Percentiles rank a stretch among this genome's conserved stretches.
phyloP scores from a whole-genome alignment of 306 rosid species.

The Quercus suber region DNA sequence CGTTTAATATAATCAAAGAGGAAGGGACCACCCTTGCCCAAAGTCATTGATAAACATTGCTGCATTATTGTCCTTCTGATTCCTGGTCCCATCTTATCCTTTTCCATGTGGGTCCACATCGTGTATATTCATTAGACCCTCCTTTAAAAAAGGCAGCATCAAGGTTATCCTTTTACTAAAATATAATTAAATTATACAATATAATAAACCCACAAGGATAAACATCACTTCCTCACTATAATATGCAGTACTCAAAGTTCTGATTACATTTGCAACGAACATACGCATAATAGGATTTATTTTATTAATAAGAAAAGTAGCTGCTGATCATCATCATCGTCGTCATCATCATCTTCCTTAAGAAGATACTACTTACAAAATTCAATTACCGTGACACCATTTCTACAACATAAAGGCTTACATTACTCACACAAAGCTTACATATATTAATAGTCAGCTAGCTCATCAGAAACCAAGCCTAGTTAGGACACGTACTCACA shows the following conservation, averaged over 20 bases:
- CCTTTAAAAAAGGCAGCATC: background rate
- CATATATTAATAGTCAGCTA: background rate
- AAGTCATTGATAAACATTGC: background rate
- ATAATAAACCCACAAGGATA: background rate
- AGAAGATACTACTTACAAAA: background rate
- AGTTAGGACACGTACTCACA: background rate
- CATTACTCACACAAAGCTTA: background rate
- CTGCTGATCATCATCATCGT: background rate
- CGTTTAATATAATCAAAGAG: background rate
- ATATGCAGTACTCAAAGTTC: background rate
- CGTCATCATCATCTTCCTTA: background rate
- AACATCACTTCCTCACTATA: background rate
- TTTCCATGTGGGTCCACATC: background rate
- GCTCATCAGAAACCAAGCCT: background rate
- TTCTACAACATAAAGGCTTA: background rate
- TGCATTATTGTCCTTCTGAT: background rate
- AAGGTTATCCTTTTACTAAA: background rate
- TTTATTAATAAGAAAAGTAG: background rate
- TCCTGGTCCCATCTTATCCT: background rate
- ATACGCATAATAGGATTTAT: background rate
- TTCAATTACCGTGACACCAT: background rate
- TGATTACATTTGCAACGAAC: too few species aligned
- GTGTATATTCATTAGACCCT: background rate
- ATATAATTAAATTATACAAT: background rate
- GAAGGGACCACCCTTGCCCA: too few species aligned